Base-by-base conservation (phyloP, 495 filamentous ascomycete species). In the Lasiosphaeria ovina region DNA sequence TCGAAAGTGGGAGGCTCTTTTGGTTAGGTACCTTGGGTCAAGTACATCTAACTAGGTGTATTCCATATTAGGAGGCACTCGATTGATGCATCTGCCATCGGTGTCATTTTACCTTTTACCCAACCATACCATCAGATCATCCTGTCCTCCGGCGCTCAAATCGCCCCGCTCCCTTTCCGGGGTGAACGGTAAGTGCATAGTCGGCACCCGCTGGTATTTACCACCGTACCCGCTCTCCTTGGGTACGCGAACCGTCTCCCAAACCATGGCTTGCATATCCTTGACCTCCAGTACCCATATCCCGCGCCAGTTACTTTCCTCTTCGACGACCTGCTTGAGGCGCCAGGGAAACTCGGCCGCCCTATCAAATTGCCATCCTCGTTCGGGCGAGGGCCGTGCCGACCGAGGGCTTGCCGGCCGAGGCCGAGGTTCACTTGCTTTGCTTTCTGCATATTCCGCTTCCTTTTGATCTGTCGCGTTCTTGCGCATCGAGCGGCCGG, bases 231-330 rank as follows among this genome's bases (percentile, higher is more conserved):
- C 33, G 54, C 42, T 34, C 35, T 50, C 62, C 24, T 57, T 57
- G 11, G 48, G 62, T 49, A 57, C 62, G 32, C 5, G 58, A 44
- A 34, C 48, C 50, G 58, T 61, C 54, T 48, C 54, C 58, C 58
- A 64, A 40, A 54, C 54, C 58, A 64, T 61, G n/a, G 54, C 62
- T 51, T 42, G 58, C 58, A 64, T 57, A 49, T 64, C 58, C 54
- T 64, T 64, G 6, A 64, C 55, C 53, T 64, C 54, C 24, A 60
- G 49, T 47, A 58, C 53, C 62, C 54, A 64, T 34, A 40, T 64
- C 53, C 49, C 50, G 42, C 62, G 62, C 62, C 62, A 64, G 62
- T 64, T 64, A 36, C 53, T 61, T 47, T 60, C 54, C 58, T 62
- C 60, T 49, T 62, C 54, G 48, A 62, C 32, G 49, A 62, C 49